These are phyloP conservation scores for Diaporthe longicolla DNA, from an alignment of 2,329 filamentous ascomycete species.

Conservation along the genomic window DNA sequence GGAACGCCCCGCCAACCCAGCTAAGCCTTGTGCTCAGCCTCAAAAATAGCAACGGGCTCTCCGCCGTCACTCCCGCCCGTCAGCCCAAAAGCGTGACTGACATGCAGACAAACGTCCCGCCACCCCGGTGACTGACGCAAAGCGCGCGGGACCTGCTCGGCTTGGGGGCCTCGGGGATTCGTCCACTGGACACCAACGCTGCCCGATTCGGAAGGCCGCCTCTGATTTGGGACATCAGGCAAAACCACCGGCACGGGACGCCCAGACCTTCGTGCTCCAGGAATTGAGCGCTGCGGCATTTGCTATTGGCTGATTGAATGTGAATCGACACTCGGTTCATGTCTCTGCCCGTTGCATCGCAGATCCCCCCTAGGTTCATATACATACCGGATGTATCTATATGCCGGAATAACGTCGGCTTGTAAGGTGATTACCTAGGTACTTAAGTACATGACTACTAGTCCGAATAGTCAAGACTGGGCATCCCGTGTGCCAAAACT, in stretches of 20 bases:
- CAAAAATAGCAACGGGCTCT: constrained; percentile 23
- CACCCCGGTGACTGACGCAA: neutral
- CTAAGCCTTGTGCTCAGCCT: constrained; percentile 39
- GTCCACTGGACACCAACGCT: neutral
- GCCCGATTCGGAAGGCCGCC: neutral
- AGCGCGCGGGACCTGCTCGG: neutral
- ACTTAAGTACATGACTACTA: no score
- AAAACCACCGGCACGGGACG: neutral
- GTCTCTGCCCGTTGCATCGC: neutral
- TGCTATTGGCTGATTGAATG: neutral
- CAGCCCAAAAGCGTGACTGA: neutral
- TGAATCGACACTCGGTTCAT: neutral
- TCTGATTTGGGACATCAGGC: constrained; percentile 3
- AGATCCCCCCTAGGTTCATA: neutral
- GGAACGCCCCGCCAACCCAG: constrained; percentile 10
- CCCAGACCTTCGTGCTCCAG: neutral
- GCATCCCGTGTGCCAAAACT: neutral
- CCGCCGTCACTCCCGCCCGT: neutral
- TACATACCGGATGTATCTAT: neutral
- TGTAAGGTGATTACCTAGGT: neutral
- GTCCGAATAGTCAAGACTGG: neutral
- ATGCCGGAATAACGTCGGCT: neutral
- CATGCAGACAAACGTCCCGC: neutral
- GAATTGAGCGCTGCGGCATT: neutral
- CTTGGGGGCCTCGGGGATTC: constrained; percentile 7